phyloP scores from a whole-genome alignment of 257 asterid genomes.

The Solanum lycopersicoides region DNA sequence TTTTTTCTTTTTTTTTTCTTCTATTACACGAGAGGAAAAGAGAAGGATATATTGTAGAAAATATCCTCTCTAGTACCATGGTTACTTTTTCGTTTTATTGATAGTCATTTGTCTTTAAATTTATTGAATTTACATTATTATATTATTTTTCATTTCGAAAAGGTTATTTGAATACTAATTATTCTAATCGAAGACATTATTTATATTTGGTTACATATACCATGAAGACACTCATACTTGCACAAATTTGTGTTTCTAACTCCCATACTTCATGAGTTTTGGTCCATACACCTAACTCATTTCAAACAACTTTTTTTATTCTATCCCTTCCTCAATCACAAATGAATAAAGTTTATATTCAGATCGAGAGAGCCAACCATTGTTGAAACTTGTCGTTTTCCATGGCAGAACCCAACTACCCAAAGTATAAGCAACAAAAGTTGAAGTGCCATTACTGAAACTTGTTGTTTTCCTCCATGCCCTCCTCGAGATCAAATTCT shows the following conservation, averaged over 20 bases:
- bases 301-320: neutral
- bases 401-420: neutral
- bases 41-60: neutral
- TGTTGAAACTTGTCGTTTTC: too few species aligned
- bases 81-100: neutral
- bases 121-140: neutral
- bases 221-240: neutral
- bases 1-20: neutral
- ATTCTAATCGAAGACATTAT: neutral
- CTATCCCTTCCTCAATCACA: neutral
- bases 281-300: neutral
- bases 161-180: neutral
- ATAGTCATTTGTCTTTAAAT: neutral
- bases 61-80: neutral
- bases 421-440: neutral
- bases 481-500: constrained; percentile 43
- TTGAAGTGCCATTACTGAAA: neutral
- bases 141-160: neutral
- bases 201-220: neutral
- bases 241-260: neutral
- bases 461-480: neutral
- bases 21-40: neutral
- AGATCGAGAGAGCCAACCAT: neutral
- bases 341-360: neutral
- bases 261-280: neutral